phyloP scores from a whole-genome alignment of 1,284 basidiomycete species.

The Abortiporus biennis region DNA sequence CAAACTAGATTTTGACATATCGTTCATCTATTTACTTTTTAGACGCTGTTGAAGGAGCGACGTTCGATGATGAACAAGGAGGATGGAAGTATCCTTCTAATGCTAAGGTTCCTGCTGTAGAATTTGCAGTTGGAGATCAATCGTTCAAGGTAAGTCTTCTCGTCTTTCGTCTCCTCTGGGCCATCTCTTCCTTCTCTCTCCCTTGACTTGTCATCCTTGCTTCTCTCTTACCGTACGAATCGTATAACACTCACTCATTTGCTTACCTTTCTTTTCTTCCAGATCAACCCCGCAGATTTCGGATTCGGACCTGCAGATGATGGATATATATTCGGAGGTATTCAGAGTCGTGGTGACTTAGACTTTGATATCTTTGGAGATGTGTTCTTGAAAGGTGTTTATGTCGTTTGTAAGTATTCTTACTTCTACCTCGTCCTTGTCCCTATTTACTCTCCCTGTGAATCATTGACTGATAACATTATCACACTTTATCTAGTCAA shows the following conservation, averaged over 20 bases:
- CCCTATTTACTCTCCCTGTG: neutral
- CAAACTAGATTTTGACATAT: neutral
- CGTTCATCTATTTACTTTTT: neutral
- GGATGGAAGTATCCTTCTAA: slow-evolving; percentile 30
- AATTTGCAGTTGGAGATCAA: slow-evolving; percentile 28
- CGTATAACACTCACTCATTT: too few relatives aligned
- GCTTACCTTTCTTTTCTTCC: slow-evolving; percentile 4
- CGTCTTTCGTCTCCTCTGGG: slow-evolving; percentile 9
- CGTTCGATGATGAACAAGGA: slow-evolving; percentile 26
- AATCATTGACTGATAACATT: too few relatives aligned
- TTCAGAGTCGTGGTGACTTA: slow-evolving; percentile 31
- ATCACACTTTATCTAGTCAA: slow-evolving; percentile 17
- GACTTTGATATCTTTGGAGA: slow-evolving; percentile 33
- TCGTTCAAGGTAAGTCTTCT: slow-evolving; percentile 19
- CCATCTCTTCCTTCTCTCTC: too few relatives aligned
- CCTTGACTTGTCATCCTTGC: too few relatives aligned
- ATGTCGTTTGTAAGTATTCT: slow-evolving; percentile 29
- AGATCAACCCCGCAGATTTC: slow-evolving; percentile 26
- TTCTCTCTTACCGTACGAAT: too few relatives aligned
- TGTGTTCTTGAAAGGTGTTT: slow-evolving; percentile 32
- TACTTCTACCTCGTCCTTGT: neutral
- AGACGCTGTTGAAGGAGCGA: slow-evolving; percentile 25
- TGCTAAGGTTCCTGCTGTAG: slow-evolving; percentile 26
- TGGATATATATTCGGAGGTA: slow-evolving; percentile 23
- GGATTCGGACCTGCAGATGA: slow-evolving; percentile 22